A percentile compares a stretch with the other conserved stretches of the same genome.
These are phyloP conservation scores for Nigrograna mackinnonii DNA, from an alignment of 2,329 filamentous ascomycete species.

Conservation along the genomic window DNA sequence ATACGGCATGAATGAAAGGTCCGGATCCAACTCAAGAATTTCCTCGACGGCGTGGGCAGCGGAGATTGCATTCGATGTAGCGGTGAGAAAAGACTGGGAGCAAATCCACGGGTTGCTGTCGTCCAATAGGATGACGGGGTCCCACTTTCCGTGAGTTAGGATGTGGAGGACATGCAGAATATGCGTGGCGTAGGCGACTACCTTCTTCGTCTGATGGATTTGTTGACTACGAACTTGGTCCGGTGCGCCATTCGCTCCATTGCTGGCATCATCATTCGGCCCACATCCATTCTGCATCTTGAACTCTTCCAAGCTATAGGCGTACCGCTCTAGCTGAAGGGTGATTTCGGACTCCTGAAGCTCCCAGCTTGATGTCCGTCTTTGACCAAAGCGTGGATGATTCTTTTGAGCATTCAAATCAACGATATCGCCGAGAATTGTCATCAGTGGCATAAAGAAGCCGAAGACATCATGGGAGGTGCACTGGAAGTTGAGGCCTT, in stretches of 20 bases:
- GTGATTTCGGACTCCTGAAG: constrained; percentile 77
- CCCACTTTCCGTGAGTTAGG: constrained; percentile 88
- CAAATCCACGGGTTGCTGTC: constrained; percentile 95
- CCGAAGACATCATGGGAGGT: constrained; percentile 88
- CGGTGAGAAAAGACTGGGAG: constrained; percentile 81
- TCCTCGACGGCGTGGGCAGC: constrained; percentile 85
- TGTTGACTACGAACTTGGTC: constrained; percentile 64
- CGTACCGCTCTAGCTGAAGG: constrained; percentile 79
- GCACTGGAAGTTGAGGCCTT: constrained; percentile 78
- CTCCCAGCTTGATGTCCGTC: constrained; percentile 77
- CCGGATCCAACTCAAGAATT: constrained; percentile 87
- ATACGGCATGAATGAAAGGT: constrained; percentile 94
- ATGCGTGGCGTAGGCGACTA: constrained; percentile 86
- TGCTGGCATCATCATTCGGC: constrained; percentile 25
- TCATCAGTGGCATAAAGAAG: constrained; percentile 90
- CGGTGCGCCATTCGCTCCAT: constrained; percentile 36
- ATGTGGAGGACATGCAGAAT: constrained; percentile 95
- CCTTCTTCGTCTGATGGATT: constrained; percentile 82
- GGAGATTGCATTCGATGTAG: constrained; percentile 85
- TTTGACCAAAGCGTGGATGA: constrained; percentile 80
- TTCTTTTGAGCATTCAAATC: constrained; percentile 88
- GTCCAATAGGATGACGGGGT: constrained; percentile 85
- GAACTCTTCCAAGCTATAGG: constrained; percentile 73
- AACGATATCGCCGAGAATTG: constrained; percentile 88
- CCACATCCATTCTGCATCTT: constrained; percentile 53